phyloP scores from a whole-genome alignment of 768 basidiomycete species.

The Clitopilus hobsonii region DNA sequence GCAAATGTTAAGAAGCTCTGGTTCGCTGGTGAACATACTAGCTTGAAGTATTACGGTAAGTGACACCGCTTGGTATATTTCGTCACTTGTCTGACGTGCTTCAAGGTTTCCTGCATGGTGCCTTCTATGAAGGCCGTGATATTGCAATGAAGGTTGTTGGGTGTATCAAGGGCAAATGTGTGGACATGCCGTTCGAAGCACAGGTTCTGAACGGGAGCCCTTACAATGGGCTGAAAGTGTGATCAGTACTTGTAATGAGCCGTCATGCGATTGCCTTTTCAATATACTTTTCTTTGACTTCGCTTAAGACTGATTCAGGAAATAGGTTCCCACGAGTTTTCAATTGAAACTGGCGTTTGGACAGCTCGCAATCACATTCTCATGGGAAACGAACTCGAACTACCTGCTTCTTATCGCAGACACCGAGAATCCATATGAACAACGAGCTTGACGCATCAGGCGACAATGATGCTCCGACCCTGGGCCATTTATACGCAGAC shows the following conservation, averaged over 20 bases:
- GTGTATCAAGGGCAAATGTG: constrained; percentile 31
- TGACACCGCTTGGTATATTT: neutral
- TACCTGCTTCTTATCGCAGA: neutral
- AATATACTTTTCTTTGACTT: neutral
- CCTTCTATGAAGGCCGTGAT: constrained; percentile 49
- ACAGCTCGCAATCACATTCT: neutral
- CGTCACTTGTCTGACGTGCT: neutral
- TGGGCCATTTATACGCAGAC: neutral
- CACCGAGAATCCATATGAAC: neutral
- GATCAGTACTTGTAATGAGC: neutral
- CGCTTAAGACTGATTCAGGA: neutral
- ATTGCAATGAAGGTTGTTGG: constrained; percentile 33
- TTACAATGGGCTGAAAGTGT: neutral
- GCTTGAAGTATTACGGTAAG: constrained; percentile 52
- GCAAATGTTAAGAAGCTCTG: constrained; percentile 51
- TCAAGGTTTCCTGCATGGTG: constrained; percentile 53
- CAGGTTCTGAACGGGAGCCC: neutral
- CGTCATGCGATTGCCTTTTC: neutral
- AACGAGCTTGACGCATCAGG: too few relatives aligned
- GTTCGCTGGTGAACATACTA: constrained; percentile 64
- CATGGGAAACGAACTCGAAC: neutral
- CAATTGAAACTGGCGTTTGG: neutral
- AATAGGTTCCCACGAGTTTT: too few relatives aligned
- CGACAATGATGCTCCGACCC: neutral
- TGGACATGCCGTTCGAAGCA: neutral